These are phyloP conservation scores for Populus nigra DNA, from an alignment of 345 rosid species.

Conservation along the genomic window DNA sequence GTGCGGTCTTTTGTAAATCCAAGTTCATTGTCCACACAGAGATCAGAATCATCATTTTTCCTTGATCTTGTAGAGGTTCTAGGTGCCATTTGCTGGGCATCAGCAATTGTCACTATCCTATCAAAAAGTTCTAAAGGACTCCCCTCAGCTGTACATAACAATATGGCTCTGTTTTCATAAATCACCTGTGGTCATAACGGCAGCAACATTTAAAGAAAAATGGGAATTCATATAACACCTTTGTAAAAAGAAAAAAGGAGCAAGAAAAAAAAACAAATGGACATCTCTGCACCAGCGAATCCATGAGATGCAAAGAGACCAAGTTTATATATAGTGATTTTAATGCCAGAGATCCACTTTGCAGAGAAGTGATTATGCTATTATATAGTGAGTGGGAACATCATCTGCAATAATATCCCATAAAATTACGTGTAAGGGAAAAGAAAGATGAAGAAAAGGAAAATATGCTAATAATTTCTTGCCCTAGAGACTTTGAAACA, in stretches of 20 bases:
- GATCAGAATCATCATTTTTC: slow-evolving; percentile 69
- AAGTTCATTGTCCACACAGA: slow-evolving; percentile 91
- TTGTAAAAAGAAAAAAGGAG: background rate
- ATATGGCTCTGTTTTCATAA: slow-evolving; percentile 84
- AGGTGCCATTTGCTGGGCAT: slow-evolving; percentile 71
- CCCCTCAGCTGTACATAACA: slow-evolving; percentile 85
- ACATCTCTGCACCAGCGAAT: no score
- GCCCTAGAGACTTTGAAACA: no score
- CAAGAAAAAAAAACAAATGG: no score
- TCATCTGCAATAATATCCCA: background rate
- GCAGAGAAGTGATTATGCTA: no score
- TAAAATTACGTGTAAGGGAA: background rate
- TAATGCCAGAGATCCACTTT: no score
- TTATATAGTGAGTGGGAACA: background rate
- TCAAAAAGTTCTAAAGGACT: slow-evolving; percentile 70
- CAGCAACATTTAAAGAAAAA: background rate
- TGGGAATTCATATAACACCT: background rate
- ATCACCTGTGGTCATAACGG: slow-evolving; percentile 54
- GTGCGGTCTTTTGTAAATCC: slow-evolving; percentile 98
- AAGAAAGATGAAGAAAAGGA: background rate
- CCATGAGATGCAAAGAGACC: no score
- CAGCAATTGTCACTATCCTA: slow-evolving; percentile 65
- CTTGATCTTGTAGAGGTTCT: slow-evolving; percentile 82
- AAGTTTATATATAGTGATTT: no score
- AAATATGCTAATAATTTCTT: no score